Conservation (phyloP, 495 filamentous ascomycete genomes). For the Penicillium malachiteum region DNA sequence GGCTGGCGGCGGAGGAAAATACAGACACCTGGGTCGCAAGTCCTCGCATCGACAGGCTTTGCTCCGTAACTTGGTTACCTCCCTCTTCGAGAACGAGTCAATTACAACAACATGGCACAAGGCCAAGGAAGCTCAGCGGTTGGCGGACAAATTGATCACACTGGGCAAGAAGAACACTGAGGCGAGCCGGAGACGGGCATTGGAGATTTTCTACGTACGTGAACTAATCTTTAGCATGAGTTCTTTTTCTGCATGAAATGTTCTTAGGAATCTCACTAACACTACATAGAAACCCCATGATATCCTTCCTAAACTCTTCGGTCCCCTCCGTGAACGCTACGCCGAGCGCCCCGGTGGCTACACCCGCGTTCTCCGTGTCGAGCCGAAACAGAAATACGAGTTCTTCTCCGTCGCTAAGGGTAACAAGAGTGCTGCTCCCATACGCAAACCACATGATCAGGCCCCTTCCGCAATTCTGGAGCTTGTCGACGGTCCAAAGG, state of each 20-base stretch:
- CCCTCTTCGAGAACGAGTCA: conserved; percentile 87
- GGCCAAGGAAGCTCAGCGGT: conserved; percentile 90
- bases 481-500: conserved; percentile 90
- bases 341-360: conserved; percentile 81
- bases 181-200: conserved; percentile 62
- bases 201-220: conserved; percentile 81
- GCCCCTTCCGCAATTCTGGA: conserved; percentile 90
- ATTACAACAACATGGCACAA: conserved; percentile 95
- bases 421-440: conserved; percentile 14
- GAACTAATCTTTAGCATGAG: background rate
- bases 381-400: conserved; percentile 54
- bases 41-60: conserved; percentile 88
- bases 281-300: conserved; percentile 55
- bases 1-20: conserved; percentile 81
- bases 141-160: conserved; percentile 93
- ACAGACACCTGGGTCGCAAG: conserved; percentile 79
- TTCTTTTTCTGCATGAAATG: background rate
- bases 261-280: conserved; percentile 3
- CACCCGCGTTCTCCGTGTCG: conserved; percentile 87
- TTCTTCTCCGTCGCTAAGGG: conserved; percentile 22
- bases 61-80: conserved; percentile 93
- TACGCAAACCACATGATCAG: conserved; percentile 59
- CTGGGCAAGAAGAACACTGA: conserved; percentile 88
- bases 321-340: conserved; percentile 77
- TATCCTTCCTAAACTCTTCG: conserved; percentile 85